Conservation (phyloP, 2,329 filamentous ascomycete genomes). For the Aspergillus eucalypticola region DNA sequence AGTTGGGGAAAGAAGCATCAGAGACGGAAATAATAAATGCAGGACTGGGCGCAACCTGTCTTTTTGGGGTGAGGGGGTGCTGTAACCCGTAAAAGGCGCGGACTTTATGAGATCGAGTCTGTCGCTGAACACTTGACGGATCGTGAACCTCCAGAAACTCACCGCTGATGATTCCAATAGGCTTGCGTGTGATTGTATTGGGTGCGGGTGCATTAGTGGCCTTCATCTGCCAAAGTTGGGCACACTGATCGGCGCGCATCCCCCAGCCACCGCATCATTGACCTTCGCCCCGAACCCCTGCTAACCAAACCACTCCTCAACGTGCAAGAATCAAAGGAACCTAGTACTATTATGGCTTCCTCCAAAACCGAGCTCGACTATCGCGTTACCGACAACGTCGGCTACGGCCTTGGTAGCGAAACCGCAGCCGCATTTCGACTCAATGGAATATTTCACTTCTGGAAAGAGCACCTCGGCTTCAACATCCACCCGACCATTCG, state of each 20-base stretch:
- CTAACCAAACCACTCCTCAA: background rate
- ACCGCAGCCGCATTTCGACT: background rate
- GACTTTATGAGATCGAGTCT: too few relatives aligned
- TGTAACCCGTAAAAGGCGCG: too few relatives aligned
- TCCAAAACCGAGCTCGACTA: background rate
- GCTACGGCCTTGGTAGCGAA: background rate
- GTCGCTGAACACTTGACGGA: too few relatives aligned
- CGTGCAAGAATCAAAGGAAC: background rate
- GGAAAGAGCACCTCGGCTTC: background rate
- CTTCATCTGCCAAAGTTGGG: background rate
- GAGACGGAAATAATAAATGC: too few relatives aligned
- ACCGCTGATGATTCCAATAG: too few relatives aligned
- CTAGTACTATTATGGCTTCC: background rate
- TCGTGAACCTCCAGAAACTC: too few relatives aligned
- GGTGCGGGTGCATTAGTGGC: background rate
- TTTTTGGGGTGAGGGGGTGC: too few relatives aligned
- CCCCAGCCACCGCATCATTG: too few relatives aligned
- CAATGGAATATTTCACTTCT: background rate
- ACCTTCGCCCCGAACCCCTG: background rate
- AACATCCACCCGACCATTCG: slow-evolving; percentile 12
- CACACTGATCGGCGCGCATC: background rate
- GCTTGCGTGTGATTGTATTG: background rate
- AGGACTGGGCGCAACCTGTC: too few relatives aligned
- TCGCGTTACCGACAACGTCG: background rate
- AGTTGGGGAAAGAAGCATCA: too few relatives aligned